Evolutionary conservation across 2,329 filamentous ascomycete species (phyloP), one percentile per base, ranked within the genome.

Genomic region (Alternaria postmessia): DNA sequence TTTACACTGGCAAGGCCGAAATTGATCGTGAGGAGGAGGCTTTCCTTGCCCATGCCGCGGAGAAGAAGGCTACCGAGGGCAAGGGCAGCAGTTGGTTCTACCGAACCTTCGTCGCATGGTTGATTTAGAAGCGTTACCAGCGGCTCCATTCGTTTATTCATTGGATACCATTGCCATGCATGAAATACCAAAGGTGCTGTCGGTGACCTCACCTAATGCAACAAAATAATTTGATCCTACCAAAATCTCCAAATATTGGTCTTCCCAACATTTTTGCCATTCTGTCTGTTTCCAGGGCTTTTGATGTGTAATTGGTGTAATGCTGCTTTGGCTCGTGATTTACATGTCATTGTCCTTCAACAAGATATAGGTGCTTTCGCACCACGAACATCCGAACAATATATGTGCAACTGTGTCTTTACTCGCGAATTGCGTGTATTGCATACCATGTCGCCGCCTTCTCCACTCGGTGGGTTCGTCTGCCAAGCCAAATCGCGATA

Each of bases 1-100:
- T 93, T 63, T 92, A 86, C 80, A 86, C 86, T 0, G 91, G 90
- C 70, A 93, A 92, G 81, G 89, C 89, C 54, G 83, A 86, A 61
- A 90, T 92, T 65, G 90, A 92, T 77, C 83, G 87, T 8, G 89
- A 93, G 72, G 91, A 93, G 80, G 85, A 87, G 61, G 88, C 87
- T 63, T 93, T 89, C 79, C 69, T 91, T 55, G 88, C 86, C 11
- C 72, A 74, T n/a, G 78, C 86, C 74, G 84, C 81, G 3, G 79
- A 79, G 38, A 76, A 74, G 64, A 70, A 74, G 22, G 75, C 70
- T n/a, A 48, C 56, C 32, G 74, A 78, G 52, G 73, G 75, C 44
- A 72, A 75, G 30, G 60, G 68, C 1, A 80, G 80, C 1, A 71
- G 75, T 38, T 83, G 82, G 81, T 88, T 89, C 75, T 89, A 90